Evolutionary conservation across 208 protist species (phyloP), one percentile per base, ranked within the genome.

Genomic region (Crithidia sp.): DNA sequence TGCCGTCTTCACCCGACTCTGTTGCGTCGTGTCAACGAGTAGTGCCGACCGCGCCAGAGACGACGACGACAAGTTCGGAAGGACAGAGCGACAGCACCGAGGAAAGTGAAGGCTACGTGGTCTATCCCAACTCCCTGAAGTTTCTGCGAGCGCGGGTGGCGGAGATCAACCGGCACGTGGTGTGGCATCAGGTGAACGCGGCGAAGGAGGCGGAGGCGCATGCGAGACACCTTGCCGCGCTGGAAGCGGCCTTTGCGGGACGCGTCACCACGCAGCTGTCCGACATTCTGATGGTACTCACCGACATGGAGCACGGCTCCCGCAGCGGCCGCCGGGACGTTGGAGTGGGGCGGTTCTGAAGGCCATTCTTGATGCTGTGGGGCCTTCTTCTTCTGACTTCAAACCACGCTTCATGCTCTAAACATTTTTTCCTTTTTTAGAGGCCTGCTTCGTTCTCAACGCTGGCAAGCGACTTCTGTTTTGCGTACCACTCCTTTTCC

Each of bases 221-320:
- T 59, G 69, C 77, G 13, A 57, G 57, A 36, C 79, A 74, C 8
- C 76, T 93, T 64, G 74, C 69, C 1, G 63, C 50, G 66, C 59
- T 87, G 8, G 86, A 85, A 43, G 75, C 53, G 52, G 61, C 63
- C 8, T 75, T 93, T 54, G 71, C 77, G 5, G 68, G 87, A 10
- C 69, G 64, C 0, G 69, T 90, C 16, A 87, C 79, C 17, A 54
- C 75, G 52, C 81, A 84, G 39, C 77, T 91, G 39, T 84, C 81
- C n/a, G 83, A 87, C 50, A 85, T 93, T 10, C 57, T 85, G 64
- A 79, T 87, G 66, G 79, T 82, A 28, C 66, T 93, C 37, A 81
- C 69, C 19, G 75, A 84, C 52, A 81, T 84, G 72, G 75, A 81
- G 66, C 68, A 83, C 49, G 63, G 63, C 13, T 79, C 74, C 10